Base-by-base conservation (phyloP, 352 stramenopile species). In the Phytophthora capsici region DNA sequence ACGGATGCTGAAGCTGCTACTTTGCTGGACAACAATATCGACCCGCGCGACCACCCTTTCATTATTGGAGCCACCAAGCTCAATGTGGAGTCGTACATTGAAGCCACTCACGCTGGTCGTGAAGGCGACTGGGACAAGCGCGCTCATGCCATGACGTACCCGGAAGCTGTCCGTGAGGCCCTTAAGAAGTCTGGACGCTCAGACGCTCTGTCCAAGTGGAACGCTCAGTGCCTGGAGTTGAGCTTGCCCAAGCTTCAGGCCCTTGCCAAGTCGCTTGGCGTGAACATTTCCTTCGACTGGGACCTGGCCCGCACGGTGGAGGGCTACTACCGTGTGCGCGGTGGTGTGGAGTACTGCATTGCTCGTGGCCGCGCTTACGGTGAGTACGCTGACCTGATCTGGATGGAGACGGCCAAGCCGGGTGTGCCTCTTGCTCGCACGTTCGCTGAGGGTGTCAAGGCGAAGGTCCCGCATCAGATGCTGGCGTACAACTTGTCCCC, bases 401-500 rank as follows among this genome's bases (percentile, higher is more conserved):
- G 97, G 97, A 99, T 99, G 96, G 97, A 99, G 78, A 99, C 96
- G 14, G 88, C 84, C 30, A 92, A 96, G 56, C 97, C 97, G n/a
- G 90, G 89, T 53, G 89, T 99, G 59, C 78, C 83, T n/a, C 93
- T 99, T 69, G 96, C 97, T 12, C 87, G 88, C 53, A 91, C 91
- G 40, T 99, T 99, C 61, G 94, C 93, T 16, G 79, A 98, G 17
- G 95, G 94, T 43, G 90, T 99, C 17, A 96, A 98, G 66, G 72
- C 86, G 16, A 87, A 90, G 40, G 72, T 94, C 32, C 97, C 97
- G 12, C 85, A 98, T 75, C 93, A 99, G 73, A 99, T 99, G 95
- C 88, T 99, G 61, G 96, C 97, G 50, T 99, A 99, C 90, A 99
- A 99, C 85, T 58, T 99, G 57, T 98, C 90, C 57, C 97, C 97